Evolutionary conservation across 257 asterid genomes (phyloP), one percentile per base, ranked within the genome.

Genomic region (Asclepias syriaca): DNA sequence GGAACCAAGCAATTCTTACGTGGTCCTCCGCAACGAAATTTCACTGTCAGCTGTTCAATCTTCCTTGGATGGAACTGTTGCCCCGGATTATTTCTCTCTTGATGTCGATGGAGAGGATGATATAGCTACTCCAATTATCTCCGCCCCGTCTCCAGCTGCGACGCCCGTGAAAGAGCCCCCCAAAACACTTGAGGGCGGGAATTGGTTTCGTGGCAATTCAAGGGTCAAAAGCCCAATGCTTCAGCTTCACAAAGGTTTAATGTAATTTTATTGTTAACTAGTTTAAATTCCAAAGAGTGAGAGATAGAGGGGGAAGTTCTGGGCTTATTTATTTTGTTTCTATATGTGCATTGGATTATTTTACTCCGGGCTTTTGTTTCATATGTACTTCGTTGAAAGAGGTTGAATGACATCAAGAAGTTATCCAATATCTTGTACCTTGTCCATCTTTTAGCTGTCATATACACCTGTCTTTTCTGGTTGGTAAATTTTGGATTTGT

Each of bases 201-300:
- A 68, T 80, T 95, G 99, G 99, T 95, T 95, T 84, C 84, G 84
- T n/a, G 81, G 89, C 69, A 85, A 84, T 75, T 87, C 85, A 65
- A 85, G 92, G 70, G 85, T 86, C 81, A 88, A 77, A 74, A 95
- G 98, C 75, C 93, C 97, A 29, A 88, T 92, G 98, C 91, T 95
- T 51, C 89, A 91, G 77, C 97, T 95, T 70, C 99, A 95, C 72
- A 89, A 87, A 84, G 99, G 99, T 95, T 64, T 68, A 43, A 0
- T 22, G 32, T 21, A 65, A 70, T 76, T 19, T 2, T 16, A n/a
- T 16, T 54, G 19, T 67, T 70, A 21, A 7, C 16, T 68, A 29
- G 39, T 14, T 45, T 9, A 45, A 66, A 12, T 46, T 18, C 21
- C 8, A 63, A 50, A 8, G 68, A 8, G 6, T 34, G n/a, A 7